Evolutionary conservation across 2,329 filamentous ascomycete genomes (phyloP).

Genomic region (Fusarium sp.): DNA sequence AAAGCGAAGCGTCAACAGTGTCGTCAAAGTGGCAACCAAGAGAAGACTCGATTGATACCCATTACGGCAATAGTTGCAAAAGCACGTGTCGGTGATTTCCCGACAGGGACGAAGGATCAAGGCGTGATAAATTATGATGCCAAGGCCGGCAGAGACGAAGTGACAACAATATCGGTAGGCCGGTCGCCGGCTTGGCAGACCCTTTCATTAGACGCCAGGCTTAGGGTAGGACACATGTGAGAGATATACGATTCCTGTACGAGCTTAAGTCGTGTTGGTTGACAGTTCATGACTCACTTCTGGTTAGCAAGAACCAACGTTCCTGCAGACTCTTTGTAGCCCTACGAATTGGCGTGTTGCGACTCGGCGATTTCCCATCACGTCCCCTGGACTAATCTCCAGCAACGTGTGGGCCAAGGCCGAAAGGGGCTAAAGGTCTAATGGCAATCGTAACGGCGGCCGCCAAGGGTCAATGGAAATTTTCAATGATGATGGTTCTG

Average conservation of each 20-base stretch:
- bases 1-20: slow-evolving; percentile 1
- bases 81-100: slow-evolving; percentile 26
- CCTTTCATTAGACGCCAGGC: neutral
- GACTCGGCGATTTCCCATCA: slow-evolving; percentile 35
- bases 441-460: slow-evolving; percentile 10
- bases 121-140: slow-evolving; percentile 1
- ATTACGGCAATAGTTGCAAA: slow-evolving; percentile 6
- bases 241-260: neutral
- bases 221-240: neutral
- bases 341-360: slow-evolving; percentile 7
- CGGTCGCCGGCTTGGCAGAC: slow-evolving; percentile 4
- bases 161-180: slow-evolving; percentile 1
- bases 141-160: slow-evolving; percentile 23
- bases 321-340: slow-evolving; percentile 10
- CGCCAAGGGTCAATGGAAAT: slow-evolving; percentile 13
- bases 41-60: slow-evolving; percentile 30
- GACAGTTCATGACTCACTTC: slow-evolving; percentile 1
- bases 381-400: slow-evolving; percentile 27
- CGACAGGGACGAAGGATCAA: slow-evolving; percentile 1
- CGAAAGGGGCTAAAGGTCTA: slow-evolving; percentile 14
- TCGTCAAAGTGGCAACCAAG: neutral
- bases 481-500: neutral
- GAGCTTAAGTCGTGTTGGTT: neutral
- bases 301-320: neutral
- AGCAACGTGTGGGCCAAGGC: slow-evolving; percentile 26